Conservation (phyloP, 176 grass and related monocot genomes). For the Thinopyrum elongatum region DNA sequence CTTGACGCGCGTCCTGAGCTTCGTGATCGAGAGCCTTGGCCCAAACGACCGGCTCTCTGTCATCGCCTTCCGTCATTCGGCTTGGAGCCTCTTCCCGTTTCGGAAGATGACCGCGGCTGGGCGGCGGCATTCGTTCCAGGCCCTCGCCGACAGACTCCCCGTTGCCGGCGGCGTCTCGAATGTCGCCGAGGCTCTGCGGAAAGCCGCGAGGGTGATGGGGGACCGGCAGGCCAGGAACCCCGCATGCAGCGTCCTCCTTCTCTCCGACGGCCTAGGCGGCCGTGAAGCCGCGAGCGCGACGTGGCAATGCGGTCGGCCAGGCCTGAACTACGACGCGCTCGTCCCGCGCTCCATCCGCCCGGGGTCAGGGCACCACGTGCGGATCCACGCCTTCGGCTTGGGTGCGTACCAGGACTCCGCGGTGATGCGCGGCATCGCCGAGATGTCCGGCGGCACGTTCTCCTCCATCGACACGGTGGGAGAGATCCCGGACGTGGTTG, state of each 20-base stretch:
- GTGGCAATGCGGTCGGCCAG: background rate
- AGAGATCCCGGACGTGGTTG: constrained; percentile 67
- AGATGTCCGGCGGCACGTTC: constrained; percentile 65
- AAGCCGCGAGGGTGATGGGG: constrained; percentile 57
- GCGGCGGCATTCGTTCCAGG: constrained; percentile 40
- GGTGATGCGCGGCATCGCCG: constrained; percentile 50
- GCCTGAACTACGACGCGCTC: constrained; percentile 39
- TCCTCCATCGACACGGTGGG: constrained; percentile 57
- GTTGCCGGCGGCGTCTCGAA: constrained; percentile 53
- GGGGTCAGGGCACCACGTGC: constrained; percentile 31
- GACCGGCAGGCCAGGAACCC: constrained; percentile 55
- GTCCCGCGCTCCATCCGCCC: constrained; percentile 51
- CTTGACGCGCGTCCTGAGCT: too few relatives aligned
- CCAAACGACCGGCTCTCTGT: constrained; percentile 67
- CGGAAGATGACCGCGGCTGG: constrained; percentile 51
- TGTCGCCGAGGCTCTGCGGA: constrained; percentile 55
- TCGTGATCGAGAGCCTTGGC: too few relatives aligned
- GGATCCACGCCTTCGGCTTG: constrained; percentile 70
- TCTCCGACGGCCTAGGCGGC: constrained; percentile 67
- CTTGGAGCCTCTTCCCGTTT: constrained; percentile 56
- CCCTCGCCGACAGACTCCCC: constrained; percentile 34
- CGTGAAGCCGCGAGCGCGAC: background rate
- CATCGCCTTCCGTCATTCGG: constrained; percentile 53
- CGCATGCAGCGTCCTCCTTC: constrained; percentile 66
- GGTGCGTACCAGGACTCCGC: constrained; percentile 57